Evolutionary conservation across 2,329 filamentous ascomycete genomes (phyloP).

Genomic region (Camillea tinctor): DNA sequence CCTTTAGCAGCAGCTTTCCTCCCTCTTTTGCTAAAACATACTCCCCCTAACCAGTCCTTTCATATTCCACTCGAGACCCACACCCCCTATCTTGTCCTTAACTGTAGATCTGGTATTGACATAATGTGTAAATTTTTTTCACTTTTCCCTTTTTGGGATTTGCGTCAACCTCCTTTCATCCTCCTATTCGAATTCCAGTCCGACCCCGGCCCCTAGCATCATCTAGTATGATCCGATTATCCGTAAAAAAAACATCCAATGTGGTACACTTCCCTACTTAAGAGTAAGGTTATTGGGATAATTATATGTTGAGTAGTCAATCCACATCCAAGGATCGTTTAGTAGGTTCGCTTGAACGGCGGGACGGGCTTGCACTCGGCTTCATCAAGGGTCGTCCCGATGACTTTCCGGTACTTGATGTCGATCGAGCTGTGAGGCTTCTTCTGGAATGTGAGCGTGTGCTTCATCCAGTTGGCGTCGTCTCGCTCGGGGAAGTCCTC

Average conservation of each 20-base stretch:
- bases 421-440: slow-evolving; percentile 83
- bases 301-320: slow-evolving; percentile 1
- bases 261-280: slow-evolving; percentile 1
- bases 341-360: slow-evolving; percentile 93
- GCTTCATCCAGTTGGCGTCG: slow-evolving; percentile 98
- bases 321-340: slow-evolving; percentile 33
- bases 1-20: too few relatives aligned
- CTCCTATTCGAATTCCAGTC: neutral
- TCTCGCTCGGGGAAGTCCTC: slow-evolving; percentile 97
- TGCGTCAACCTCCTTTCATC: neutral
- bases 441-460: slow-evolving; percentile 96
- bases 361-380: slow-evolving; percentile 94
- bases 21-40: too few relatives aligned
- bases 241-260: too few relatives aligned
- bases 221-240: slow-evolving; percentile 8
- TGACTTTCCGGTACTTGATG: slow-evolving; percentile 81
- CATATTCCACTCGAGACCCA: too few relatives aligned
- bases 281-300: slow-evolving; percentile 8
- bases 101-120: too few relatives aligned
- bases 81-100: too few relatives aligned
- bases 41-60: too few relatives aligned
- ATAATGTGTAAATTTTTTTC: too few relatives aligned
- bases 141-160: too few relatives aligned
- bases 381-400: slow-evolving; percentile 83
- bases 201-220: slow-evolving; percentile 9